Evolutionary conservation across 768 basidiomycete species (phyloP).

Genomic region (Kwoniella newhampshirensis): DNA sequence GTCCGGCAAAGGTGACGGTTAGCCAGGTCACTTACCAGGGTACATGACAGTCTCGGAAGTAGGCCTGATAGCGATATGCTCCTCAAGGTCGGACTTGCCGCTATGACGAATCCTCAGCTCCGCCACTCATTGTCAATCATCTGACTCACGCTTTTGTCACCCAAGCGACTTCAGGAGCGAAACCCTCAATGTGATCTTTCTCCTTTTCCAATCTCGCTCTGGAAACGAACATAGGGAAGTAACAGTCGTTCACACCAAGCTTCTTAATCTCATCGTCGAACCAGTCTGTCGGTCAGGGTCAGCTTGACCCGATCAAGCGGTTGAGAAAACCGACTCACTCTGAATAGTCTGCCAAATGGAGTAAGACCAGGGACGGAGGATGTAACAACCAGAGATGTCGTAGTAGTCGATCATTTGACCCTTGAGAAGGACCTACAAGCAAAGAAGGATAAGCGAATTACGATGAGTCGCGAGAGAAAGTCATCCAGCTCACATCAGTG

Average conservation of each 20-base stretch:
- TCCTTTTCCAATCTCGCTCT: constrained; percentile 88
- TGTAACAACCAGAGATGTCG: constrained; percentile 97
- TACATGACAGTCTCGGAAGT: constrained; percentile 99
- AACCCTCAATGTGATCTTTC: constrained; percentile 98
- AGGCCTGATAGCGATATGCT: constrained; percentile 95
- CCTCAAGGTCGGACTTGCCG: constrained; percentile 88
- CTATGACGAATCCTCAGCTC: constrained; percentile 54
- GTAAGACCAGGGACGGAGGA: constrained; percentile 96
- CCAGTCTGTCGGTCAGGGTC: constrained; percentile 64
- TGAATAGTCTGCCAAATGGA: constrained; percentile 97
- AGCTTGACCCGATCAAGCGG: background rate
- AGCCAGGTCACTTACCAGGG: constrained; percentile 67
- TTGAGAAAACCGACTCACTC: constrained; percentile 57
- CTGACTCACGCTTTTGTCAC: constrained; percentile 84
- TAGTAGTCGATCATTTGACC: constrained; percentile 99
- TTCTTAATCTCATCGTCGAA: constrained; percentile 90
- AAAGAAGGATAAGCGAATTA: background rate
- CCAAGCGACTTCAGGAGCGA: constrained; percentile 99
- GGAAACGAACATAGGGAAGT: constrained; percentile 99
- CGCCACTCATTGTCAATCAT: background rate
- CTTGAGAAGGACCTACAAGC: constrained; percentile 83
- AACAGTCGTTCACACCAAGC: constrained; percentile 92
- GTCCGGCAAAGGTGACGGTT: background rate
- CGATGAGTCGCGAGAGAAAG: no score
- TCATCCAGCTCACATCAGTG: constrained; percentile 73